These are phyloP conservation scores for Astraeus odoratus DNA, from an alignment of 768 basidiomycete genomes.

Conservation along the genomic window DNA sequence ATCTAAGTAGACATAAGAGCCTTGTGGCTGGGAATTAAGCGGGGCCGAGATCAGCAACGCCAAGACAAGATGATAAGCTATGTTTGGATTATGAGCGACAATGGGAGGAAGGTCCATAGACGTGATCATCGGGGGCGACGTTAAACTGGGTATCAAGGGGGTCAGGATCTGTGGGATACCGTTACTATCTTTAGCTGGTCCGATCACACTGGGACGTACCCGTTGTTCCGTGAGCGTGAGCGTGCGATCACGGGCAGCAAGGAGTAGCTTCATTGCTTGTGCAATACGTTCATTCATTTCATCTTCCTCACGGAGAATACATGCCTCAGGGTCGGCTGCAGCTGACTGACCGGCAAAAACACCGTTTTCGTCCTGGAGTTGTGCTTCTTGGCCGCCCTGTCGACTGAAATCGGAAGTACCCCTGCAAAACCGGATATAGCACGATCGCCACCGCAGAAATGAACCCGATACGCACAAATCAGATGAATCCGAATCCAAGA, in stretches of 20 bases:
- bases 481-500: slow-evolving; percentile 36
- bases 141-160: slow-evolving; percentile 40
- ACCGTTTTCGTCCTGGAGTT: slow-evolving; percentile 1
- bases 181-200: neutral
- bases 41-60: slow-evolving; percentile 43
- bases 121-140: slow-evolving; percentile 48
- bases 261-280: slow-evolving; percentile 60
- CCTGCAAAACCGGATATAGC: slow-evolving; percentile 16
- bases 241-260: slow-evolving; percentile 64
- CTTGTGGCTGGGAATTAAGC: slow-evolving; percentile 22
- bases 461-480: slow-evolving; percentile 35
- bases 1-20: slow-evolving; percentile 50
- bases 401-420: slow-evolving; percentile 7
- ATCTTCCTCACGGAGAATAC: slow-evolving; percentile 45
- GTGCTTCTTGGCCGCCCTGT: slow-evolving; percentile 5
- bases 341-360: slow-evolving; percentile 1
- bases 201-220: slow-evolving; percentile 27
- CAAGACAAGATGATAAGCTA: slow-evolving; percentile 63
- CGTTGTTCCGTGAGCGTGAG: slow-evolving; percentile 73
- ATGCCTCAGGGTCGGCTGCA: slow-evolving; percentile 4
- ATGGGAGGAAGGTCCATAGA: slow-evolving; percentile 62
- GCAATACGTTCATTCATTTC: slow-evolving; percentile 50
- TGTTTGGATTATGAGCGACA: slow-evolving; percentile 58
- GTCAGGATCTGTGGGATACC: slow-evolving; percentile 38
- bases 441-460: slow-evolving; percentile 1